phyloP scores from a whole-genome alignment of 345 rosid species.

The Hibiscus tridactylites region DNA sequence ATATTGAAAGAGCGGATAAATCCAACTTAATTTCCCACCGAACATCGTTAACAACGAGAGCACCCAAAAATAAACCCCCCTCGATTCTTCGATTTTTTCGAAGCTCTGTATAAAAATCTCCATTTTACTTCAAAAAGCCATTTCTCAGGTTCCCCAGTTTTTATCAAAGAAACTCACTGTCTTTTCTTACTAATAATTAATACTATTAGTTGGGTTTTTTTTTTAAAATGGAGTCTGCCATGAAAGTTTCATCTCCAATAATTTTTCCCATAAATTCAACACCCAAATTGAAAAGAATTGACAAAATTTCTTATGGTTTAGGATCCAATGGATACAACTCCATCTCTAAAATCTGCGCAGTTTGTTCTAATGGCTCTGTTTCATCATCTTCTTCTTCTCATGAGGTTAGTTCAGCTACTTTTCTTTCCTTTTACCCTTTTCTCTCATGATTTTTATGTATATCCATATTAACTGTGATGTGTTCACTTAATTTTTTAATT shows the following conservation, averaged over 20 bases:
- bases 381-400: slow-evolving; percentile 26
- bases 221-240: slow-evolving; percentile 1
- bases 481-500: neutral
- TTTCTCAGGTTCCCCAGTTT: neutral
- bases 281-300: slow-evolving; percentile 11
- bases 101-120: slow-evolving; percentile 1
- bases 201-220: too few relatives aligned
- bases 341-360: slow-evolving; percentile 13
- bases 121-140: slow-evolving; percentile 6
- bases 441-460: neutral
- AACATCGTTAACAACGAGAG: slow-evolving; percentile 2
- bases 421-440: neutral
- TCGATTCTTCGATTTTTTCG: slow-evolving; percentile 18
- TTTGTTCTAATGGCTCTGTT: slow-evolving; percentile 37
- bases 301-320: slow-evolving; percentile 13
- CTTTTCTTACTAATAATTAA: neutral
- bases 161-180: neutral
- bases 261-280: slow-evolving; percentile 23
- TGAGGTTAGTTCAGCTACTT: slow-evolving; percentile 34
- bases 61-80: neutral
- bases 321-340: slow-evolving; percentile 11
- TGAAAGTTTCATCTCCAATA: slow-evolving; percentile 21
- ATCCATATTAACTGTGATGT: neutral
- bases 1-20: neutral
- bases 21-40: neutral